These are phyloP conservation scores for Tagetes erecta DNA, from an alignment of 129 eudicot species.

Conservation along the genomic window DNA sequence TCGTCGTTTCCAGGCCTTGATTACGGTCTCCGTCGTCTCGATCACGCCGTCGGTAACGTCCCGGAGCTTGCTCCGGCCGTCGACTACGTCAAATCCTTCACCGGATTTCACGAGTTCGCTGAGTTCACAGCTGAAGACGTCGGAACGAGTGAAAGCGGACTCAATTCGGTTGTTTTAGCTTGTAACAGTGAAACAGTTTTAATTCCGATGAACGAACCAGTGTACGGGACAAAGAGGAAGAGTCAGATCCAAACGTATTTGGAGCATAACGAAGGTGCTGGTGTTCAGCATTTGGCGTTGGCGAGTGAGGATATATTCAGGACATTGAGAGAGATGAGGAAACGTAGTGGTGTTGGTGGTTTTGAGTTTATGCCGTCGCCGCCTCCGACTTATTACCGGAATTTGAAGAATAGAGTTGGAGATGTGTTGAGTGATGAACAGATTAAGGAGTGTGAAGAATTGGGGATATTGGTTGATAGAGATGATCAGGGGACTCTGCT, in stretches of 20 bases:
- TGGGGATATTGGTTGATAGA: conserved; percentile 92
- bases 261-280: conserved; percentile 94
- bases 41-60: conserved; percentile 95
- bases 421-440: conserved; percentile 84
- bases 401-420: conserved; percentile 66
- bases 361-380: conserved; percentile 99
- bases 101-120: conserved; percentile 95
- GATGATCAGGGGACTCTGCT: conserved; percentile 99
- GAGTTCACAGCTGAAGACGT: conserved; percentile 94
- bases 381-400: conserved; percentile 85
- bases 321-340: conserved; percentile 92
- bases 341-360: conserved; percentile 77
- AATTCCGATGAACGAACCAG: conserved; percentile 85
- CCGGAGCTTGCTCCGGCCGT: conserved; percentile 63
- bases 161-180: conserved; percentile 81
- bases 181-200: conserved; percentile 74
- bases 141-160: conserved; percentile 85
- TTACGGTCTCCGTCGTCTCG: conserved; percentile 73
- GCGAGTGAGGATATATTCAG: conserved; percentile 66
- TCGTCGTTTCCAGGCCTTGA: conserved; percentile 54
- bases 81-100: conserved; percentile 65
- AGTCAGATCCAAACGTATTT: conserved; percentile 92
- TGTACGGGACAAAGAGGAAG: conserved; percentile 81
- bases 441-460: conserved; percentile 83
- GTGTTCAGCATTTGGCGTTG: conserved; percentile 91